These are phyloP conservation scores for Nigrospora oryzae DNA, from an alignment of 2,329 filamentous ascomycete genomes.

Conservation along the genomic window DNA sequence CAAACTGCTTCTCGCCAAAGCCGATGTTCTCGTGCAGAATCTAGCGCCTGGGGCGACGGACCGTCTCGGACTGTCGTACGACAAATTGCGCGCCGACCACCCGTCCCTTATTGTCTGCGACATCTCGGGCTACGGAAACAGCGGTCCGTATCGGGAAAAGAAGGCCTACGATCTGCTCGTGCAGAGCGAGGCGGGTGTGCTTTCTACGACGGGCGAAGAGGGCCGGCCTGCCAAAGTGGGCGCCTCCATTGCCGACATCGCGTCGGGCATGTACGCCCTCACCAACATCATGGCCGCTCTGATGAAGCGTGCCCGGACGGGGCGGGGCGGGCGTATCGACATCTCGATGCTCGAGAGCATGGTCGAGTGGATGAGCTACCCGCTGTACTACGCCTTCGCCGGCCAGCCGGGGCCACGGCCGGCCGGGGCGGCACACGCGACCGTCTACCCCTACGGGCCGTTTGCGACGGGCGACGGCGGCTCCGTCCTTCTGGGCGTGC, in stretches of 20 bases:
- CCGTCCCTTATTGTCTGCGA: conserved; percentile 42
- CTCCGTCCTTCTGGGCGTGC: conserved; percentile 47
- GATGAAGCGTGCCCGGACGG: conserved; percentile 37
- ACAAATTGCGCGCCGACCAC: conserved; percentile 29
- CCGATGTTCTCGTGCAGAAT: conserved; percentile 46
- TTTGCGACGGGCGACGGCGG: conserved; percentile 36
- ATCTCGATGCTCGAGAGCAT: conserved; percentile 51
- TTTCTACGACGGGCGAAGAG: conserved; percentile 39
- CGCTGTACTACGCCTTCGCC: conserved; percentile 43
- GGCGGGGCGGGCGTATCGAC: conserved; percentile 39
- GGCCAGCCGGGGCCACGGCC: conserved; percentile 31
- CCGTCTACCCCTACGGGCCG: conserved; percentile 48
- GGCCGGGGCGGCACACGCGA: conserved; percentile 42
- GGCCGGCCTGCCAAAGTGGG: conserved; percentile 39
- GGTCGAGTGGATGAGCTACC: conserved; percentile 52
- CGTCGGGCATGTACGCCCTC: conserved; percentile 43
- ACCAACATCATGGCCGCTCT: conserved; percentile 41
- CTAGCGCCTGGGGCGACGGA: conserved; percentile 39
- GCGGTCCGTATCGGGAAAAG: conserved; percentile 42
- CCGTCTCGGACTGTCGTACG: conserved; percentile 37
- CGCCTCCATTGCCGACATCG: conserved; percentile 46
- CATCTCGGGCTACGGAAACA: conserved; percentile 42
- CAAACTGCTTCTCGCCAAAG: conserved; percentile 30
- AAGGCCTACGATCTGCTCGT: conserved; percentile 48
- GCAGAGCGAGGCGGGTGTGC: conserved; percentile 43